Evolutionary conservation across 257 asterid genomes (phyloP), one percentile per base, ranked within the genome.

Genomic region (Nicotiana undulata): DNA sequence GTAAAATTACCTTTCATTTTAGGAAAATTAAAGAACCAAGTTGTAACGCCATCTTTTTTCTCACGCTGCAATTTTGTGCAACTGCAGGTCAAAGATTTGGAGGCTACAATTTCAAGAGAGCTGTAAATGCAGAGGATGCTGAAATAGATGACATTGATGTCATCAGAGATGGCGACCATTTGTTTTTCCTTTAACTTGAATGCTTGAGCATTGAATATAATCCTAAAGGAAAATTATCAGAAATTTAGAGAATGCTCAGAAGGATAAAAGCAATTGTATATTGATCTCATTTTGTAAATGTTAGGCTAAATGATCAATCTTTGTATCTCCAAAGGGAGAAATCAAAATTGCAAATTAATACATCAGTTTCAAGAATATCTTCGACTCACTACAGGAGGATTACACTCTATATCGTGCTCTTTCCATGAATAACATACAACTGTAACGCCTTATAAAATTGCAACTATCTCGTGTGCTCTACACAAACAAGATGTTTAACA

Each of bases 81-180:
- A 83, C 87, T 92, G 91, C 97, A 95, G 99, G 93, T 86, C 72
- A 91, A 82, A 91, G 91, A 83, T 92, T 90, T 81, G 97, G 89
- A 65, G 89, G 84, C 67, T 79, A 76, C 81, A 84, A 84, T 79
- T 77, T 93, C 46, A 82, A 90, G 66, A 85, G 82, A 67, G 85
- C 89, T 56, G 85, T 86, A 72, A 91, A 83, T 83, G 89, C 88
- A 60, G 97, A 95, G 80, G 83, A 89, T 72, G 97, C 97, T 83
- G 98, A 92, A 82, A 88, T 95, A 84, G 97, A 95, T 32, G 97
- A 95, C 85, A 6, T 92, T 31, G 87, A 87, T 63, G 94, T 91
- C 77, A 64, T 95, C 80, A 87, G 94, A 72, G 99, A 95, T 77
- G 98, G 98, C 16, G 99, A 95, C 81, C 97, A 93, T 85, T 76